These are phyloP conservation scores for Ulota crispa DNA, from an alignment of 225 moss, liverwort and hornwort species.

Conservation along the genomic window DNA sequence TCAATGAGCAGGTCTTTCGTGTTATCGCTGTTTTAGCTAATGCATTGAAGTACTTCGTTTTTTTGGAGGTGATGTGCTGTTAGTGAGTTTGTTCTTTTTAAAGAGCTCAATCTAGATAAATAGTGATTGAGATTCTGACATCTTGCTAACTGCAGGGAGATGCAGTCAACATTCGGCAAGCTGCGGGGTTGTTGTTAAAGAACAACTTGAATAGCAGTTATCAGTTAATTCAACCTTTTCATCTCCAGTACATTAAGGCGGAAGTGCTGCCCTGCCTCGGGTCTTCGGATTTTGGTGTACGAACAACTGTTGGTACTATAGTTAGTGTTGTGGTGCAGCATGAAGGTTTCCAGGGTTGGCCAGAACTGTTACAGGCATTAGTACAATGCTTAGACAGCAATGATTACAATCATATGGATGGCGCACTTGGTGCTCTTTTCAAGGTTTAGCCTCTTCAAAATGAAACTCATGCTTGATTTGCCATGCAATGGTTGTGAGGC, in stretches of 20 bases:
- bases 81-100: neutral
- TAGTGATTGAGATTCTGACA: slow-evolving; percentile 17
- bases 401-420: slow-evolving; percentile 99
- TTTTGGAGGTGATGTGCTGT: neutral
- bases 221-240: slow-evolving; percentile 68
- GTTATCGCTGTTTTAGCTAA: slow-evolving; percentile 2
- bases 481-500: neutral
- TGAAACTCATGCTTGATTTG: neutral
- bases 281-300: slow-evolving; percentile 84
- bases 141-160: slow-evolving; percentile 67
- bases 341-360: slow-evolving; percentile 94
- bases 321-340: slow-evolving; percentile 96
- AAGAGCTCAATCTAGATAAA: slow-evolving; percentile 7
- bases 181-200: slow-evolving; percentile 97
- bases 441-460: slow-evolving; percentile 54
- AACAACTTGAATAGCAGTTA: slow-evolving; percentile 94
- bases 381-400: slow-evolving; percentile 92
- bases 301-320: slow-evolving; percentile 91
- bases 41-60: slow-evolving; percentile 6
- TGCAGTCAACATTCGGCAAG: slow-evolving; percentile 92
- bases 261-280: slow-evolving; percentile 93
- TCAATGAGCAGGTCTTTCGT: neutral
- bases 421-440: slow-evolving; percentile 93
- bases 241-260: slow-evolving; percentile 89
- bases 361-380: slow-evolving; percentile 89